Evolutionary conservation across 2,329 filamentous ascomycete species (phyloP).

Genomic region (Alternaria longipes): DNA sequence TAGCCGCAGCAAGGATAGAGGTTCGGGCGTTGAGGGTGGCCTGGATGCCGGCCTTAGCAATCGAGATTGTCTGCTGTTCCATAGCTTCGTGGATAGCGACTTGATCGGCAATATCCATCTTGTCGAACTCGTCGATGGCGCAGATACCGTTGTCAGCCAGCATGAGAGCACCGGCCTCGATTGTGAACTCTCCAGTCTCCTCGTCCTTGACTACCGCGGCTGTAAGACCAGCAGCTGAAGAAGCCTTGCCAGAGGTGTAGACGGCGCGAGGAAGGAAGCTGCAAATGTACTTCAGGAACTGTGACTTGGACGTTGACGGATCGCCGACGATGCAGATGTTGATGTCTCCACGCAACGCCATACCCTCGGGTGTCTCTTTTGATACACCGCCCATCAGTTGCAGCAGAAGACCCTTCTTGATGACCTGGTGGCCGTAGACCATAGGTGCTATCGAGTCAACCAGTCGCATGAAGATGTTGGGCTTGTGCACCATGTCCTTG

Average conservation of each 20-base stretch:
- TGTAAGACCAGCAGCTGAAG: conserved; percentile 95
- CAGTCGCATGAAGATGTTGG: conserved; percentile 91
- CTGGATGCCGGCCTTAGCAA: conserved; percentile 97
- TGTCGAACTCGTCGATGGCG: conserved; percentile 99
- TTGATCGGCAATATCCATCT: conserved; percentile 98
- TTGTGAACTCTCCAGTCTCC: conserved; percentile 98
- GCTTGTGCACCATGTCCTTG: conserved; percentile 90
- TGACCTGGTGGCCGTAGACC: conserved; percentile 96
- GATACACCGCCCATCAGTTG: conserved; percentile 96
- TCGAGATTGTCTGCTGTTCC: conserved; percentile 99
- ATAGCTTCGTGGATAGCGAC: conserved; percentile 99
- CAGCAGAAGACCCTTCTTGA: conserved; percentile 94
- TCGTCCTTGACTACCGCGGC: conserved; percentile 98
- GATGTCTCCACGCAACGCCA: conserved; percentile 95
- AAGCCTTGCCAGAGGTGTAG: conserved; percentile 97
- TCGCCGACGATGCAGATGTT: conserved; percentile 99
- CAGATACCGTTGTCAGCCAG: conserved; percentile 96
- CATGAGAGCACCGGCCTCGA: conserved; percentile 98
- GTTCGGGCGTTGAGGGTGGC: conserved; percentile 96
- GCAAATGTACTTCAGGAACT: conserved; percentile 98
- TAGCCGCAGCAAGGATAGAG: conserved; percentile 93
- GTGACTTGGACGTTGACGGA: conserved; percentile 95
- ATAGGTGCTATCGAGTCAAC: conserved; percentile 95
- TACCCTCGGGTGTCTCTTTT: conserved; percentile 91
- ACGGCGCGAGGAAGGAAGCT: conserved; percentile 95